Conservation (phyloP, 371 early-diverging fungal genomes). For the Mucor racemosus region DNA sequence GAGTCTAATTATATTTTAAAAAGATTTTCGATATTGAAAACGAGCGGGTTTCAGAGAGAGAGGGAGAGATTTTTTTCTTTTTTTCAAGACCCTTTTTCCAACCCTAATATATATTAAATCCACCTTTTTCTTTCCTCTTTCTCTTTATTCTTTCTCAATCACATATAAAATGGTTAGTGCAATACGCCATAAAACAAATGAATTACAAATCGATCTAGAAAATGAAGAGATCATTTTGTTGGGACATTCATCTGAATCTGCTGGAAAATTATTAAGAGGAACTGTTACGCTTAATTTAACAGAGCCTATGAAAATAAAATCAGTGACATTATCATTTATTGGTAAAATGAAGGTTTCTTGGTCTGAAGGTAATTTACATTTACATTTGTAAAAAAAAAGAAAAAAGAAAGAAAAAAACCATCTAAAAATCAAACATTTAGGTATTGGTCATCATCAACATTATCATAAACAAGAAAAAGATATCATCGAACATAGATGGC, state of each 20-base stretch:
- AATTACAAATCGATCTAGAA: slow-evolving; percentile 38
- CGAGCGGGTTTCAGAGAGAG: not conserved
- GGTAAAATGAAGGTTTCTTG: slow-evolving; percentile 57
- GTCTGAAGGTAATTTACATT: slow-evolving; percentile 43
- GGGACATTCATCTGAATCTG: slow-evolving; percentile 45
- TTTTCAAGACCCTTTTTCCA: not conserved
- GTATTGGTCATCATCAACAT: slow-evolving; percentile 48
- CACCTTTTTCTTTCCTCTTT: slow-evolving; percentile 3
- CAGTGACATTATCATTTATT: slow-evolving; percentile 34
- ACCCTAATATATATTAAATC: not conserved
- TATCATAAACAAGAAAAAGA: slow-evolving; percentile 46
- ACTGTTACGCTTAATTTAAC: slow-evolving; percentile 28
- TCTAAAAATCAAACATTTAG: slow-evolving; percentile 4
- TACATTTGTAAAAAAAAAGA: not conserved
- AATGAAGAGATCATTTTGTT: slow-evolving; percentile 36
- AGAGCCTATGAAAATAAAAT: slow-evolving; percentile 48
- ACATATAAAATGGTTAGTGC: slow-evolving; percentile 16
- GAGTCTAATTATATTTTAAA: not conserved
- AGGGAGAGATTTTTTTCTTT: not conserved
- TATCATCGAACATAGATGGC: slow-evolving; percentile 41
- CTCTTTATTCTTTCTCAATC: not conserved
- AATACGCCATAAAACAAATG: slow-evolving; percentile 29
- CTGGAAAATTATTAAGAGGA: slow-evolving; percentile 47
- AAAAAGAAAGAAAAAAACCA: too few relatives aligned
- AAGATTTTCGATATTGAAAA: not conserved